Evolutionary conservation across 108 stramenopile genomes (phyloP), one percentile per base, ranked within the genome.

Genomic region (Skeletonema tropicum): DNA sequence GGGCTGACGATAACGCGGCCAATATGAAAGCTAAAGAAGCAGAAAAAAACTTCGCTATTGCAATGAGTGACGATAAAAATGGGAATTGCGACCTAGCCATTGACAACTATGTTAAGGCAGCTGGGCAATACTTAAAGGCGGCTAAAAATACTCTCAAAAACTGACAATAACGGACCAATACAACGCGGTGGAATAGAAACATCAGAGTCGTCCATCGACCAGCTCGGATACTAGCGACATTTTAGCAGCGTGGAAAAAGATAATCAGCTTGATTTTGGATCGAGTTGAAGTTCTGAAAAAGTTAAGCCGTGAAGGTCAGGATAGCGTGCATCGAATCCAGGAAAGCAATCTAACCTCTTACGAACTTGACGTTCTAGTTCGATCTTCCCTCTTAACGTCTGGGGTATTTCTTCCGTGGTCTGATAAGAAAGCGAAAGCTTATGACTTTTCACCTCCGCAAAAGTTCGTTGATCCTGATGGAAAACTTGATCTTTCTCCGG

Each of bases 391-490:
- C 0, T 91, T 92, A 36, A 81, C 88, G 1, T 80, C 85, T 25
- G 85, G 88, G 5, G 12, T 91, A 2, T 92, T 92, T 66, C 70
- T 92, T 49, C 93, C 93, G 3, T 94, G 89, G 87, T 83, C 86
- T 23, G 90, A 94, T 32, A 86, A 87, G 11, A 91, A 94, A 64
- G 92, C 84, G 4, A 39, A 57, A 21, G 41, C 31, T 1, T 82
- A 62, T 60, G 57, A 80, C 49, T 90, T 26, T 73, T 59, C 57
- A 33, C 74, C 32, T 31, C 31, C 35, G 45, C 41, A 59, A 35
- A 58, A 66, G n/a, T 83, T 67, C 75, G 61, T 46, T 13, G 93
- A 94, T 67, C 87, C 87, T n/a, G 79, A 90, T 42, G 90, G 90
- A 15, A 19, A 67, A 10, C 76, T 94, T 45, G 12, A 57, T 38